phyloP scores from a whole-genome alignment of 2,329 filamentous ascomycete genomes.

The Fusarium sp. region DNA sequence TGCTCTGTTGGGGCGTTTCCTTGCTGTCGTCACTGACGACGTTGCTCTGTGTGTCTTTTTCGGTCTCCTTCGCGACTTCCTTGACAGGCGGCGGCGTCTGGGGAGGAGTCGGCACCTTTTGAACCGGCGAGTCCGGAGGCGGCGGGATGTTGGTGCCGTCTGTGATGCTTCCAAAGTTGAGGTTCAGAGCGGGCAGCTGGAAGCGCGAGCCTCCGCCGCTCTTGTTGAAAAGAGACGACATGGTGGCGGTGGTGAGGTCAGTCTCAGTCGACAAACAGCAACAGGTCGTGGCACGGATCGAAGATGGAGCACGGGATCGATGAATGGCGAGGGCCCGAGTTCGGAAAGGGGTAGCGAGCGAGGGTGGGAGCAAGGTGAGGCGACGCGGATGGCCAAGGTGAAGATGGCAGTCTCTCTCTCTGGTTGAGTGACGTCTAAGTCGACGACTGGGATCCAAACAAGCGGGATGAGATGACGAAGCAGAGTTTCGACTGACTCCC shows the following conservation, averaged over 20 bases:
- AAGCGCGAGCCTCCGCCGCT: slow-evolving; percentile 55
- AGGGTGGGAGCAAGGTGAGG: slow-evolving; percentile 1
- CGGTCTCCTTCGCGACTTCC: slow-evolving; percentile 35
- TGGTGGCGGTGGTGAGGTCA: slow-evolving; percentile 29
- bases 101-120: slow-evolving; percentile 61
- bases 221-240: slow-evolving; percentile 50
- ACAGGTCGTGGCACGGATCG: slow-evolving; percentile 28
- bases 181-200: slow-evolving; percentile 68
- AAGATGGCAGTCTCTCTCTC: slow-evolving; percentile 10
- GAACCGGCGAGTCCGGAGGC: slow-evolving; percentile 65
- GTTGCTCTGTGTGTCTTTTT: slow-evolving; percentile 26
- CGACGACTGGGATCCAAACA: slow-evolving; percentile 32
- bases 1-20: slow-evolving; percentile 37
- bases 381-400: slow-evolving; percentile 9
- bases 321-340: slow-evolving; percentile 15
- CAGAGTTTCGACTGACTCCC: slow-evolving; percentile 41
- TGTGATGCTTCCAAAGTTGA: slow-evolving; percentile 70
- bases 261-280: neutral
- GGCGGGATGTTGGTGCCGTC: slow-evolving; percentile 72
- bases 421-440: slow-evolving; percentile 10
- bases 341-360: slow-evolving; percentile 24
- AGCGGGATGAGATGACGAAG: slow-evolving; percentile 42
- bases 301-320: slow-evolving; percentile 24
- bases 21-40: slow-evolving; percentile 36
- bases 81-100: slow-evolving; percentile 48